Evolutionary conservation across 805 yeast species (phyloP).

Genomic region (Torulaspora indica): DNA sequence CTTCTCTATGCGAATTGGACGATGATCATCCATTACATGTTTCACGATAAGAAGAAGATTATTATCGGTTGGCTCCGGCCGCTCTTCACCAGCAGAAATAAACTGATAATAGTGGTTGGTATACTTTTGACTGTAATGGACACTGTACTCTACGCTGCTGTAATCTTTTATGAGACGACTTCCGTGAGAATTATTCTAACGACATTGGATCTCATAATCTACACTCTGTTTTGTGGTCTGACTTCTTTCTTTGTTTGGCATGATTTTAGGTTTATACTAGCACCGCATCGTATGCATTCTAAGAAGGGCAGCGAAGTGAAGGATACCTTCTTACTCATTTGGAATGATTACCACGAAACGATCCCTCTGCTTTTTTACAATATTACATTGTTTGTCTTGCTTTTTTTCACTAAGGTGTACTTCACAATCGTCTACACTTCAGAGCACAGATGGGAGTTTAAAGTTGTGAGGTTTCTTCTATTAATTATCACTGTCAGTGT

Average conservation of each 20-base stretch:
- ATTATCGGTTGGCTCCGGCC: slow-evolving; percentile 18
- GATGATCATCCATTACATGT: slow-evolving; percentile 30
- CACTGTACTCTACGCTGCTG: slow-evolving; percentile 14
- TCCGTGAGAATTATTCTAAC: slow-evolving; percentile 7
- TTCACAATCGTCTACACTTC: slow-evolving; percentile 9
- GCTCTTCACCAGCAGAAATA: slow-evolving; percentile 19
- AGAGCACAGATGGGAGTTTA: slow-evolving; percentile 24
- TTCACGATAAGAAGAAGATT: slow-evolving; percentile 15
- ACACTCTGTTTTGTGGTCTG: slow-evolving; percentile 18
- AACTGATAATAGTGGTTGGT: slow-evolving; percentile 19
- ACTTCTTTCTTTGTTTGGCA: slow-evolving; percentile 22
- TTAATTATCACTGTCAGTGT: slow-evolving; percentile 31
- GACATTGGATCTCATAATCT: slow-evolving; percentile 13
- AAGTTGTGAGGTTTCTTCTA: slow-evolving; percentile 22
- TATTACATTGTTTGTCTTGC: slow-evolving; percentile 15
- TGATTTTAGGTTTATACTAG: slow-evolving; percentile 26
- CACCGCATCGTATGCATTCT: slow-evolving; percentile 18
- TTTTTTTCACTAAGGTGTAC: slow-evolving; percentile 19
- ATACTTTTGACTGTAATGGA: slow-evolving; percentile 12
- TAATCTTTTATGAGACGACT: neutral
- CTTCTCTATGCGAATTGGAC: slow-evolving; percentile 29
- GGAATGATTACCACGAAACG: slow-evolving; percentile 30
- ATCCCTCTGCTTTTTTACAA: slow-evolving; percentile 29
- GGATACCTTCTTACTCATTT: slow-evolving; percentile 15
- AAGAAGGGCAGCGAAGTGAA: slow-evolving; percentile 1